Evolutionary conservation across 306 rosid genomes (phyloP).

Genomic region (Vigna angularis): DNA sequence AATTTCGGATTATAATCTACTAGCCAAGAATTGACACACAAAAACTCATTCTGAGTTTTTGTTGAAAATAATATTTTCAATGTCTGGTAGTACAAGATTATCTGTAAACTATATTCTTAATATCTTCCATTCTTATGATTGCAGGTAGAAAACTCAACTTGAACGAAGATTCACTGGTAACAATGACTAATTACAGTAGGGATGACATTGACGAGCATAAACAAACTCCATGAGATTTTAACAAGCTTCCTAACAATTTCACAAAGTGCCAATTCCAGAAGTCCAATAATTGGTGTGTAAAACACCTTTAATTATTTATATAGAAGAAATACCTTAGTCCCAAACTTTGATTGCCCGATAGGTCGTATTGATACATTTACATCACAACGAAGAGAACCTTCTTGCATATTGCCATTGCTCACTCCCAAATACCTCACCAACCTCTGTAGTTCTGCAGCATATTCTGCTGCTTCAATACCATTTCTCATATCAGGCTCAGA

Average conservation of each 20-base stretch:
- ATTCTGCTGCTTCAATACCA: conserved; percentile 98
- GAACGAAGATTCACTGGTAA: neutral
- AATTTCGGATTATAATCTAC: neutral
- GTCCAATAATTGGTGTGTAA: neutral
- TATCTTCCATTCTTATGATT: neutral
- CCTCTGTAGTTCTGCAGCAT: conserved; percentile 92
- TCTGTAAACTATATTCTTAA: neutral
- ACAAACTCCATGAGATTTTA: conserved; percentile 19
- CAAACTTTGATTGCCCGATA: conserved; percentile 75
- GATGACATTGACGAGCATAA: neutral
- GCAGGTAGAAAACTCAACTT: neutral
- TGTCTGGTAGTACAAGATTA: neutral
- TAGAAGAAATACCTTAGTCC: conserved; percentile 72
- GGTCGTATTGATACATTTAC: conserved; percentile 93
- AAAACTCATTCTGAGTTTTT: too few species aligned
- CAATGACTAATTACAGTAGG: conserved; percentile 6
- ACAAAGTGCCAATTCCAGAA: neutral
- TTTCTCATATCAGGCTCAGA: conserved; percentile 98
- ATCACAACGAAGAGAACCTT: conserved; percentile 97
- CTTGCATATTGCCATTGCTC: conserved; percentile 98
- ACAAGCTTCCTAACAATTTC: conserved; percentile 23
- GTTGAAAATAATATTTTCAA: too few species aligned
- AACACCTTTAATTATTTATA: neutral
- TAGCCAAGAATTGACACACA: neutral
- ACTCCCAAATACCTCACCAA: conserved; percentile 92